Evolutionary conservation across 208 protist species (phyloP).

Genomic region (Pavlovales sp.): DNA sequence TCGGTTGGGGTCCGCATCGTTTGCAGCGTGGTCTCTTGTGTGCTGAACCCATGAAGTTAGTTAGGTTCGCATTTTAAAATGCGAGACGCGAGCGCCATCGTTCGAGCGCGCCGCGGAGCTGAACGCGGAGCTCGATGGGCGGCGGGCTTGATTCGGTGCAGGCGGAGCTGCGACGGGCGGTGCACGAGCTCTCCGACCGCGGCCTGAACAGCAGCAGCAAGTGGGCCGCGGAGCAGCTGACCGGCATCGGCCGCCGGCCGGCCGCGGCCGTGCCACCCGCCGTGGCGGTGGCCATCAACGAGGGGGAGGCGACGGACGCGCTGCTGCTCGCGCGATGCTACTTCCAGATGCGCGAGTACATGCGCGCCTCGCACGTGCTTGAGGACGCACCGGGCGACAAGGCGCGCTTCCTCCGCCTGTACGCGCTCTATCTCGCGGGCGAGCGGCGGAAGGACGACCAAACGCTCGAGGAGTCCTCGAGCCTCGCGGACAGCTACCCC

Average conservation of each 20-base stretch:
- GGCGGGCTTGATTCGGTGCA: not conserved
- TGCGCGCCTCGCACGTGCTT: constrained; percentile 34
- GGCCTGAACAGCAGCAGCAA: constrained; percentile 6
- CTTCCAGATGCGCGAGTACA: constrained; percentile 53
- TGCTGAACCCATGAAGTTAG: no score
- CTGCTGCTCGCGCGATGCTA: constrained; percentile 36
- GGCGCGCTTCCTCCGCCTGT: constrained; percentile 48
- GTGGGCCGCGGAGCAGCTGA: constrained; percentile 38
- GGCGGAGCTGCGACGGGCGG: not conserved
- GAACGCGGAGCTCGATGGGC: no score
- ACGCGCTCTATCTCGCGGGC: constrained; percentile 53
- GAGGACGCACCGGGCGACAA: not conserved
- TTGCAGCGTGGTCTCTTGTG: no score
- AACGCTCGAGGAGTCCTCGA: constrained; percentile 34
- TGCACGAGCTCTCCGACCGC: not conserved
- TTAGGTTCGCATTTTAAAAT: no score
- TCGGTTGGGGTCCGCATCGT: no score
- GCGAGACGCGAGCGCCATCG: no score
- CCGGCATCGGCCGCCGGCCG: not conserved
- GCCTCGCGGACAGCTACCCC: not conserved
- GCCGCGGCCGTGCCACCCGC: not conserved
- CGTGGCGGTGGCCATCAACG: not conserved
- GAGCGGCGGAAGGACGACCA: constrained; percentile 55
- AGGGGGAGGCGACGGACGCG: not conserved
- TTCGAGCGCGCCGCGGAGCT: no score